A percentile compares a stretch with the other conserved stretches of the same genome.
Evolutionary conservation across 1,139 yeast genomes (phyloP).

Genomic region (Candida sanyaensis): DNA sequence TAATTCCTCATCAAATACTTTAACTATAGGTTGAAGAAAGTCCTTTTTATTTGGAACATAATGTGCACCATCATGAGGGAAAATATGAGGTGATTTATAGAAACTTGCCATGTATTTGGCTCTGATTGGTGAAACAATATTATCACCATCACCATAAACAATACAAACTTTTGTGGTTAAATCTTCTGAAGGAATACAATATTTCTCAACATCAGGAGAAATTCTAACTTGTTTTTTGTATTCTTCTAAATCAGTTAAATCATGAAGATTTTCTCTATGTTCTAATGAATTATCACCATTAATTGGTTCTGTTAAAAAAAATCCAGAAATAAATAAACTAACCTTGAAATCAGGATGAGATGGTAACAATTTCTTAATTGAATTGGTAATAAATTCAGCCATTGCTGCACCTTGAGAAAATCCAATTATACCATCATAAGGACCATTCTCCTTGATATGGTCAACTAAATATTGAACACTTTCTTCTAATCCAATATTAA

Average conservation of each 20-base stretch:
- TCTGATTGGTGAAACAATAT: conserved; percentile 35
- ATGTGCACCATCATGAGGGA: conserved; percentile 43
- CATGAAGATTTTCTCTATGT: conserved; percentile 21
- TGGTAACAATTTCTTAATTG: conserved; percentile 40
- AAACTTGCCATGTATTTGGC: conserved; percentile 25
- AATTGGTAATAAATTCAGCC: conserved; percentile 57
- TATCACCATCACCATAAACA: conserved; percentile 35
- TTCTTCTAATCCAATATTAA: conserved; percentile 34
- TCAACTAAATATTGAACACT: conserved; percentile 45
- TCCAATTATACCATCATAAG: conserved; percentile 85
- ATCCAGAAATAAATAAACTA: conserved; percentile 55
- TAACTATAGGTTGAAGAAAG: conserved; percentile 29
- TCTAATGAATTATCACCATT: conserved; percentile 9
- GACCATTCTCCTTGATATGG: conserved; percentile 70
- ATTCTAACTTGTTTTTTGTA: conserved; percentile 22
- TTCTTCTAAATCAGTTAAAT: conserved; percentile 22
- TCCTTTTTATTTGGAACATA: conserved; percentile 30
- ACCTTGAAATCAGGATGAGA: conserved; percentile 44
- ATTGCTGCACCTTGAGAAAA: conserved; percentile 95
- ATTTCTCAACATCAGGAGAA: conserved; percentile 18
- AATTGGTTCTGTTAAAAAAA: conserved; percentile 50
- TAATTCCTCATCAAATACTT: conserved; percentile 20
- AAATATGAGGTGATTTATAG: conserved; percentile 19
- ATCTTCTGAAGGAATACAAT: conserved; percentile 19
- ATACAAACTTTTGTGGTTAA: conserved; percentile 26